Percentiles rank a stretch among this genome's conserved stretches.
Conservation (phyloP, 2,329 filamentous ascomycete genomes). For the Aspergillus versicolor region DNA sequence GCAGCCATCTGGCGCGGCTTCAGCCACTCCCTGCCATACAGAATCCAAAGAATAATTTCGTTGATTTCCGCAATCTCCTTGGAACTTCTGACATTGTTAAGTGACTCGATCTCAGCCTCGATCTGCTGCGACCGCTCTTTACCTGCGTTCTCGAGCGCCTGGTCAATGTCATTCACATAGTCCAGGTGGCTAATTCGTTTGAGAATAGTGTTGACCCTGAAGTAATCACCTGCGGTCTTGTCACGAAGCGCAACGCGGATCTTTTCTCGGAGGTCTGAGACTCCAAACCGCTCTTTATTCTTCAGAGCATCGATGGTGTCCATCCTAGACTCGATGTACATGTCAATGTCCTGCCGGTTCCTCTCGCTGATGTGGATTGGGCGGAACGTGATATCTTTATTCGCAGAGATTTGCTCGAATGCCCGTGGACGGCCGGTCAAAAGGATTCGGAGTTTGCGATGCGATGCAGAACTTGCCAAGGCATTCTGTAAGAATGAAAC, state of each 20-base stretch:
- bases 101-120: slow-evolving; percentile 21
- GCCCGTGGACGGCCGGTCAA: slow-evolving; percentile 22
- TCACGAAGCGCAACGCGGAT: slow-evolving; percentile 21
- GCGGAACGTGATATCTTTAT: slow-evolving; percentile 6
- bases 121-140: slow-evolving; percentile 26
- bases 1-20: slow-evolving; percentile 20
- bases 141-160: slow-evolving; percentile 24
- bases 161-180: slow-evolving; percentile 27
- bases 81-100: slow-evolving; percentile 21
- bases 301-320: slow-evolving; percentile 26
- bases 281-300: slow-evolving; percentile 16
- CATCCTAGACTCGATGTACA: slow-evolving; percentile 26
- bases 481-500: slow-evolving; percentile 20
- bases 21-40: slow-evolving; percentile 19
- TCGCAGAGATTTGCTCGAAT: slow-evolving; percentile 18
- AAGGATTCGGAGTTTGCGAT: slow-evolving; percentile 19
- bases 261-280: slow-evolving; percentile 21
- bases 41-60: slow-evolving; percentile 28
- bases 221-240: slow-evolving; percentile 26
- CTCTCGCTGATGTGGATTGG: slow-evolving; percentile 19
- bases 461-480: not conserved
- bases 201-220: slow-evolving; percentile 24
- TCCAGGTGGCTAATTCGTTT: slow-evolving; percentile 27
- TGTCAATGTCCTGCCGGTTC: slow-evolving; percentile 23
- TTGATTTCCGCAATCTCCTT: slow-evolving; percentile 31